These are phyloP conservation scores for Starmera dryadoides DNA, from an alignment of 805 yeast genomes.

Conservation along the genomic window DNA sequence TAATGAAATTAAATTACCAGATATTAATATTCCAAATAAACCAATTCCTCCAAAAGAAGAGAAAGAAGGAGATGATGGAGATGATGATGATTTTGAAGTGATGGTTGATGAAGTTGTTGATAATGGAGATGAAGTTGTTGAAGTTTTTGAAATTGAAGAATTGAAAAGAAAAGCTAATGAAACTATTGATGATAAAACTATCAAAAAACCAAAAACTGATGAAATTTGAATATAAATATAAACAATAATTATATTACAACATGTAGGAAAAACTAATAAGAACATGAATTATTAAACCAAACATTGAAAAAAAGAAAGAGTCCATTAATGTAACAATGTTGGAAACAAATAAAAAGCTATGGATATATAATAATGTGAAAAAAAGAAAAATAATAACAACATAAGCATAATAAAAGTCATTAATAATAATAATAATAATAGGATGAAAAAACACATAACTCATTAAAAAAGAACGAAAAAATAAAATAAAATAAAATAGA, in stretches of 20 bases:
- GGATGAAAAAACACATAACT: too few relatives aligned
- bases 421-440: too few relatives aligned
- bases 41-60: constrained; percentile 14
- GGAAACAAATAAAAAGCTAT: too few relatives aligned
- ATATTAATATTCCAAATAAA: constrained; percentile 23
- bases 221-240: too few relatives aligned
- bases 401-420: too few relatives aligned
- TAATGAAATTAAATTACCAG: constrained; percentile 22
- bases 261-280: too few relatives aligned
- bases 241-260: too few relatives aligned
- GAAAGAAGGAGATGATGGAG: constrained; percentile 13
- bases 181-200: background rate
- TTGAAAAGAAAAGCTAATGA: constrained; percentile 12
- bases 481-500: background rate
- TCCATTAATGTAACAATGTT: too few relatives aligned
- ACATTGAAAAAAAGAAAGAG: too few relatives aligned
- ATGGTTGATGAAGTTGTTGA: constrained; percentile 11
- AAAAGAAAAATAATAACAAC: too few relatives aligned
- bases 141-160: constrained; percentile 5
- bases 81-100: constrained; percentile 8
- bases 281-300: too few relatives aligned
- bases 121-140: constrained; percentile 13
- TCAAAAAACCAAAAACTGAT: constrained; percentile 6
- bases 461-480: background rate
- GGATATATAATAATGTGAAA: too few relatives aligned